Evolutionary conservation across 257 asterid genomes (phyloP).

Genomic region (Solanum appendiculatum): DNA sequence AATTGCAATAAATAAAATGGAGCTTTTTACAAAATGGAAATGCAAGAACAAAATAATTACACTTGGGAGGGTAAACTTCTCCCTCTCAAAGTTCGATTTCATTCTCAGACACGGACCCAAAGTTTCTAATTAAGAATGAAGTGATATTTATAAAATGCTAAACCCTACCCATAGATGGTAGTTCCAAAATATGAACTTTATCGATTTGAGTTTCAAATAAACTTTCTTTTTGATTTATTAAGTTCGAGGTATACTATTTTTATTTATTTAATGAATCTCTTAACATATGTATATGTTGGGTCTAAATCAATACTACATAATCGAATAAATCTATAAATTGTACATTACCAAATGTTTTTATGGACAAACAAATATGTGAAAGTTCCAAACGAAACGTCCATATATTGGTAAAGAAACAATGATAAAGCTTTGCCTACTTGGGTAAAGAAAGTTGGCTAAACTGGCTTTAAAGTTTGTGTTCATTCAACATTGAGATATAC

Average conservation of each 20-base stretch:
- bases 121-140: background rate
- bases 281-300: background rate
- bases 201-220: background rate
- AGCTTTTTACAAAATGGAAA: background rate
- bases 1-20: background rate
- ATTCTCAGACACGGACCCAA: rapidly evolving
- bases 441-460: too few species aligned
- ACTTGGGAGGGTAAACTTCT: background rate
- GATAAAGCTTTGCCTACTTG: too few species aligned
- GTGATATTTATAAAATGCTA: too few species aligned
- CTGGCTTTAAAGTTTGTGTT: background rate
- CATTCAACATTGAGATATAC: background rate
- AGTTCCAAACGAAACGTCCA: too few species aligned
- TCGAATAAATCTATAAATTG: background rate
- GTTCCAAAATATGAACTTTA: background rate
- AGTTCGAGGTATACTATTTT: background rate
- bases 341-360: background rate
- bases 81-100: background rate
- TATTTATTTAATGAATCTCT: background rate
- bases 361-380: background rate
- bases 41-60: background rate
- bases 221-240: background rate
- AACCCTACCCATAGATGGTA: too few species aligned
- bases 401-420: too few species aligned
- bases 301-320: background rate